phyloP scores from a whole-genome alignment of 2,329 filamentous ascomycete genomes.

The Aquanectria penicillioides region DNA sequence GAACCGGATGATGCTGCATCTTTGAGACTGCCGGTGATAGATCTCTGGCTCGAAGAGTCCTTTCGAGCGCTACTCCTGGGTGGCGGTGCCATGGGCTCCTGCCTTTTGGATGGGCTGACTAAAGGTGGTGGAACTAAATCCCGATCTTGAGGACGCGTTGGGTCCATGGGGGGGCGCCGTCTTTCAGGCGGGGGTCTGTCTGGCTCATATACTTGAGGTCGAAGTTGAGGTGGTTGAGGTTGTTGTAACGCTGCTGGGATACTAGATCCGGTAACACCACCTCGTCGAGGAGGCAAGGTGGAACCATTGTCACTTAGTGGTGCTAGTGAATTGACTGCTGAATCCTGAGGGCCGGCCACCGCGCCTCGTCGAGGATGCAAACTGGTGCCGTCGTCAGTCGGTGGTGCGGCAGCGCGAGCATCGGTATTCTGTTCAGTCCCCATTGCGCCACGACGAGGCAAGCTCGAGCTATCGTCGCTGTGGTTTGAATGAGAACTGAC shows the following conservation, averaged over 20 bases:
- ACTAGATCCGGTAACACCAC: slow-evolving; percentile 55
- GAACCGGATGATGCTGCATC: slow-evolving; percentile 37
- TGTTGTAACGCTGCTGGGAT: slow-evolving; percentile 33
- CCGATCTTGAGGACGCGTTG: slow-evolving; percentile 62
- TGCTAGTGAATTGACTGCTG: slow-evolving; percentile 57
- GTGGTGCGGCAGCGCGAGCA: no score
- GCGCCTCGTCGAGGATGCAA: no score
- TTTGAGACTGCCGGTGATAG: slow-evolving; percentile 48
- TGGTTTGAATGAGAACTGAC: no score
- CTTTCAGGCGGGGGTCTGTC: slow-evolving; percentile 68
- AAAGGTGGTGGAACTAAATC: slow-evolving; percentile 68
- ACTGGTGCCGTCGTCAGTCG: no score
- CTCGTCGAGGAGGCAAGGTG: slow-evolving; percentile 62
- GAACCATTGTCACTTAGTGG: slow-evolving; percentile 62
- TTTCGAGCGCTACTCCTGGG: slow-evolving; percentile 62
- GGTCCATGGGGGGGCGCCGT: slow-evolving; percentile 74
- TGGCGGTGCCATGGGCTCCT: slow-evolving; percentile 57
- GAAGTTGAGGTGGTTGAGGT: slow-evolving; percentile 41
- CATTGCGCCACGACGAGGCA: no score
- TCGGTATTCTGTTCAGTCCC: no score
- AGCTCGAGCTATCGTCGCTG: no score
- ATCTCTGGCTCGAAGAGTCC: slow-evolving; percentile 50
- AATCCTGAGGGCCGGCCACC: no score
- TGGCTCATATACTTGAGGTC: slow-evolving; percentile 40
- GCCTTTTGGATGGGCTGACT: slow-evolving; percentile 60